Evolutionary conservation across 495 filamentous ascomycete species (phyloP), one percentile per base, ranked within the genome.

Genomic region (Penicillium herquei): DNA sequence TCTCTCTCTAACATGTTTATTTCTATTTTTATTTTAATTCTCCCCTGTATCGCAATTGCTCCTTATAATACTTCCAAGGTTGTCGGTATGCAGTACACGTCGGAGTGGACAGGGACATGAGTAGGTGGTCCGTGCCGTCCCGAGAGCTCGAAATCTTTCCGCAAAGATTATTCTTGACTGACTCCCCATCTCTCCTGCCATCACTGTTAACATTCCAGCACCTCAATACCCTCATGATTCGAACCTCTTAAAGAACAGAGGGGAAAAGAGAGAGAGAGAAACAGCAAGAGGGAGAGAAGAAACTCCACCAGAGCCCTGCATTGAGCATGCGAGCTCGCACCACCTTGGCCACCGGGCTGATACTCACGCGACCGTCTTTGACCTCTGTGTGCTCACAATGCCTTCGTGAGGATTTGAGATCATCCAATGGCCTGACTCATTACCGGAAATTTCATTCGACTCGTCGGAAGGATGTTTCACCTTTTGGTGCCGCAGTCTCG

Each of bases 401-500:
- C 63, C 71, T 77, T 51, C 74, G 64, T 49, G 66, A 78, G 66
- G 74, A 78, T 55, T 60, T 74, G 37, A 56, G 58, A 39, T 57
- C 57, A 31, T 55, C 57, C 21, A 65, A 63, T 16, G 55, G 55
- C 16, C 45, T 64, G 16, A 56, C 68, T 14, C 75, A 76, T 56
- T 65, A 68, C 3, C 73, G 75, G 53, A 71, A 70, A 72, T 78
- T 74, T 39, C 74, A 71, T 49, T 71, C 75, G 0, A 72, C 70
- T 3, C 64, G 72, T n/a, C 71, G 74, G 58, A 65, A 64, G 62
- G 65, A 77, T 64, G 69, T 59, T 16, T 86, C 85, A 21, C 76
- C 78, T 52, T 83, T 80, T 65, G 83, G 84, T 12, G 82, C 85
- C 21, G 91, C 90, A 2, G 88, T 91, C 35, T 85, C 87, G 3